Percentiles rank a stretch among this genome's conserved stretches.
Evolutionary conservation across 495 filamentous ascomycete genomes (phyloP).

Genomic region (Lophium mytilinum): DNA sequence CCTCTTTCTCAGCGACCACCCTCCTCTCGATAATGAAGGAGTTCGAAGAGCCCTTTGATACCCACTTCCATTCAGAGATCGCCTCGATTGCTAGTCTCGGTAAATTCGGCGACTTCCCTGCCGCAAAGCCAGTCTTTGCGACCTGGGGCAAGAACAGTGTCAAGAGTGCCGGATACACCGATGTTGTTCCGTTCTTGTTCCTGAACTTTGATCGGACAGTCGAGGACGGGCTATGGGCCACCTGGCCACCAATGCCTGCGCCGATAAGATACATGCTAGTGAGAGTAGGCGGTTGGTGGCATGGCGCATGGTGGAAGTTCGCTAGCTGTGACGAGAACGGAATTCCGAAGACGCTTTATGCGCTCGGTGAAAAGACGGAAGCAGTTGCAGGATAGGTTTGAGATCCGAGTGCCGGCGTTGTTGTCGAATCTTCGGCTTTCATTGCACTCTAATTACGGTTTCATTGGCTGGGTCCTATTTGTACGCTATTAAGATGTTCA

Average conservation of each 20-base stretch:
- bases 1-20: conserved; percentile 37
- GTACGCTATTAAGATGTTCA: too few species aligned
- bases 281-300: conserved; percentile 39
- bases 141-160: conserved; percentile 36
- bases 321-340: conserved; percentile 36
- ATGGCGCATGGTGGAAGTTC: conserved; percentile 47
- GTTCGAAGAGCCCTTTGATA: conserved; percentile 42
- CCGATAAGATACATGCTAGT: conserved; percentile 20
- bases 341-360: conserved; percentile 13
- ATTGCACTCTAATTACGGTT: too few species aligned
- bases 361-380: not conserved
- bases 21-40: conserved; percentile 41
- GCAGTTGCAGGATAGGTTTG: too few species aligned
- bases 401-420: too few species aligned
- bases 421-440: too few species aligned
- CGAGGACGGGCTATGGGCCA: conserved; percentile 45
- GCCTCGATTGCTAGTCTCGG: conserved; percentile 42
- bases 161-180: conserved; percentile 11
- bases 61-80: conserved; percentile 49
- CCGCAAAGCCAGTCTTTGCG: conserved; percentile 33
- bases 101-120: conserved; percentile 38
- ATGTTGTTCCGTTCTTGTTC: conserved; percentile 47
- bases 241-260: conserved; percentile 24
- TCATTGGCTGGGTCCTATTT: too few species aligned
- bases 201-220: conserved; percentile 47